phyloP scores from a whole-genome alignment of 306 rosid genomes.

The Lotus japonicus region DNA sequence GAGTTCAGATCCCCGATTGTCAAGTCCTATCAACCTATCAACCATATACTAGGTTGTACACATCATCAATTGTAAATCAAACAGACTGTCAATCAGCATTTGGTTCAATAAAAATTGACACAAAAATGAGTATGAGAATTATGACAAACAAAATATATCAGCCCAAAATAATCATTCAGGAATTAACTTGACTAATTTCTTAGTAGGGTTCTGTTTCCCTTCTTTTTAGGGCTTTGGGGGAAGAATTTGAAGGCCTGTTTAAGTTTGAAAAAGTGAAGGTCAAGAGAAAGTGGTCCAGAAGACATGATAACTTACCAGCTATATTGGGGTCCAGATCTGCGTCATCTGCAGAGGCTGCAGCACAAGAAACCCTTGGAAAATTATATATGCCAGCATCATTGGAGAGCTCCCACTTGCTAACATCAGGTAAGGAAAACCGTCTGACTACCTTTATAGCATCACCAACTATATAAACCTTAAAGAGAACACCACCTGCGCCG shows the following conservation, averaged over 20 bases:
- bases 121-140: not conserved
- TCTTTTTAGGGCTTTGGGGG: not conserved
- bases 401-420: conserved; percentile 65
- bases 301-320: conserved; percentile 52
- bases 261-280: not conserved
- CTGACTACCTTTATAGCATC: conserved; percentile 91
- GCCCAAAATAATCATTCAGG: not conserved
- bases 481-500: conserved; percentile 79
- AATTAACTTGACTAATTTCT: not conserved
- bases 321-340: conserved; percentile 83
- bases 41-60: not conserved
- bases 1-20: not conserved
- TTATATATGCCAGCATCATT: conserved; percentile 57
- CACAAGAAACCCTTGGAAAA: conserved; percentile 90
- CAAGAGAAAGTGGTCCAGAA: not conserved
- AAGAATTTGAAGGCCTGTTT: not conserved
- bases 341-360: conserved; percentile 95
- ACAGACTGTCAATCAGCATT: not conserved
- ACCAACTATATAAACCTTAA: conserved; percentile 86
- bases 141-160: not conserved
- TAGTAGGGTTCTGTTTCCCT: not conserved
- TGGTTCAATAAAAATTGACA: not conserved
- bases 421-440: conserved; percentile 88
- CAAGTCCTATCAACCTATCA: not conserved
- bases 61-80: not conserved